Conservation (phyloP, 202 grass and related monocot species). For the Elaeis oleifera region DNA sequence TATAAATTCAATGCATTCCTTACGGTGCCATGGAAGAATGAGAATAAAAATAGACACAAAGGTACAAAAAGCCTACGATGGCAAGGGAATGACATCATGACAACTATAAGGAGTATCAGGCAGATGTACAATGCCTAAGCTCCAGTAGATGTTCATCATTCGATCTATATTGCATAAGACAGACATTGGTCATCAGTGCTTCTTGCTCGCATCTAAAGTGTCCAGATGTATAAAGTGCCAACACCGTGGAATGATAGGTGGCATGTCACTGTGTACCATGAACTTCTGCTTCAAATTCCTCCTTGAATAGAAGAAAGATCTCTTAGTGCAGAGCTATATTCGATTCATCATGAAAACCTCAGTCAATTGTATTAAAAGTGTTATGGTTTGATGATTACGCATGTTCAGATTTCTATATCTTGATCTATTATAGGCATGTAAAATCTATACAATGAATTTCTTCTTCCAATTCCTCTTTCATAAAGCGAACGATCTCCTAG, state of each 20-base stretch:
- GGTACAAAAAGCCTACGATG: neutral
- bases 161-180: constrained; percentile 46
- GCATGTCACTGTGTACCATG: constrained; percentile 48
- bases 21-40: no score
- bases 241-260: constrained; percentile 30
- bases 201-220: constrained; percentile 49
- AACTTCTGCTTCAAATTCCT: constrained; percentile 9
- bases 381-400: no score
- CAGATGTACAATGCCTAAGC: constrained; percentile 30
- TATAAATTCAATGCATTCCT: no score
- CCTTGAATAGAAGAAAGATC: constrained; percentile 7
- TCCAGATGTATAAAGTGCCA: constrained; percentile 46
- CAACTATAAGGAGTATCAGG: neutral
- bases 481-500: neutral
- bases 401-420: no score
- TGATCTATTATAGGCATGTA: constrained; percentile 7
- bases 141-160: constrained; percentile 58
- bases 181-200: constrained; percentile 48
- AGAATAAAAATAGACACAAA: no score
- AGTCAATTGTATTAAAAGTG: no score
- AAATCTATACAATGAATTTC: constrained; percentile 30
- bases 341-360: no score
- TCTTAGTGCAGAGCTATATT: neutral
- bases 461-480: constrained; percentile 12
- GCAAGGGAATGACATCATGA: neutral